Evolutionary conservation across 345 rosid species (phyloP).

Genomic region (Dovyalis caffra): DNA sequence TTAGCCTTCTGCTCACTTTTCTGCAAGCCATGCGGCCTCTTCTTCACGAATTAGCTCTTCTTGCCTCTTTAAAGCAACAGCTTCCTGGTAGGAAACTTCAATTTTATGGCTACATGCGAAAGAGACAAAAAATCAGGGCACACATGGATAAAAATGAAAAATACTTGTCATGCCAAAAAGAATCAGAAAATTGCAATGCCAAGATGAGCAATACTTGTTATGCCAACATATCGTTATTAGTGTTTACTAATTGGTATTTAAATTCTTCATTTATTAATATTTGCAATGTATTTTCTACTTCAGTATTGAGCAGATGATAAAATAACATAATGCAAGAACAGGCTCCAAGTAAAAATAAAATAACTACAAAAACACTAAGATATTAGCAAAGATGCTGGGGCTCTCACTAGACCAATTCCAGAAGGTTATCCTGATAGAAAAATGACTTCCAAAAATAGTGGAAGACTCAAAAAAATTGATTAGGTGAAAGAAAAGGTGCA

Average conservation of each 20-base stretch:
- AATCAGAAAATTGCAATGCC: not conserved
- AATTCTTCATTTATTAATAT: not conserved
- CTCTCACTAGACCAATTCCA: not conserved
- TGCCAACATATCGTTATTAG: not conserved
- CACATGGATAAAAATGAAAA: too few relatives aligned
- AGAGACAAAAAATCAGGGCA: conserved; percentile 9
- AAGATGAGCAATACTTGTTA: not conserved
- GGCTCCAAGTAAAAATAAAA: not conserved
- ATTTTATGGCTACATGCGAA: conserved; percentile 64
- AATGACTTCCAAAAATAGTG: not conserved
- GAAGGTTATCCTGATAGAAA: not conserved
- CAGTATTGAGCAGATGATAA: not conserved
- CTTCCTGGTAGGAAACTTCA: conserved; percentile 93
- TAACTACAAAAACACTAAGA: not conserved
- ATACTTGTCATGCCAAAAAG: not conserved
- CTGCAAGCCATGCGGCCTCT: conserved; percentile 83
- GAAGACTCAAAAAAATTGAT: not conserved
- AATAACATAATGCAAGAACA: not conserved
- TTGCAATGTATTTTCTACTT: not conserved
- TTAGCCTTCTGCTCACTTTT: conserved; percentile 77
- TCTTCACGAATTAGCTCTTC: conserved; percentile 97
- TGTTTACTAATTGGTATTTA: not conserved
- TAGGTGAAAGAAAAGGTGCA: not conserved
- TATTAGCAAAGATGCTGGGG: not conserved
- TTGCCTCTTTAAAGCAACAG: conserved; percentile 86